Percentiles rank a stretch among this genome's conserved stretches.
Conservation (phyloP, 306 rosid genomes). For the Pachyrhizus erosus region DNA sequence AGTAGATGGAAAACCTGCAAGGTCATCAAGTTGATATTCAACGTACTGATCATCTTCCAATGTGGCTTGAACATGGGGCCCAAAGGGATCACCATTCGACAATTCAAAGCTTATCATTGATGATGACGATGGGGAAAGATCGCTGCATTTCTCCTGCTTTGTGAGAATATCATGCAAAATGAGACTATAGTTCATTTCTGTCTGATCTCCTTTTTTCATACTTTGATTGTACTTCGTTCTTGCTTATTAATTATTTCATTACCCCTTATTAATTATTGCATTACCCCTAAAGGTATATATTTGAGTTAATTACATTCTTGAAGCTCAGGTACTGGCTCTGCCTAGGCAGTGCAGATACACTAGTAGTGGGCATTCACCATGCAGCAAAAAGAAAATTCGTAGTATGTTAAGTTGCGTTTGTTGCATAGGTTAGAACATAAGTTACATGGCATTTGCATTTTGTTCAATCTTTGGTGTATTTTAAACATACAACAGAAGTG, state of each 20-base stretch:
- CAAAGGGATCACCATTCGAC: conserved; percentile 74
- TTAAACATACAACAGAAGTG: background rate
- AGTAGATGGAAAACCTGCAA: conserved; percentile 85
- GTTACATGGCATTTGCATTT: background rate
- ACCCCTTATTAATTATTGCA: background rate
- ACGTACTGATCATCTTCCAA: conserved; percentile 84
- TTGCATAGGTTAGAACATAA: background rate
- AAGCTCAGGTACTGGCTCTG: background rate
- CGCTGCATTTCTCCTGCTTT: conserved; percentile 59
- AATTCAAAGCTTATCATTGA: conserved; percentile 94
- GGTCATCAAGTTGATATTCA: conserved; percentile 87
- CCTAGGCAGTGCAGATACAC: background rate
- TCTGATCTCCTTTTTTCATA: background rate
- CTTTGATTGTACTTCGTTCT: background rate
- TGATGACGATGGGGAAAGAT: conserved; percentile 68
- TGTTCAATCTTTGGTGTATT: background rate
- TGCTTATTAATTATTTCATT: background rate
- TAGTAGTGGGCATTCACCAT: background rate
- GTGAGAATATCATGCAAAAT: conserved; percentile 42
- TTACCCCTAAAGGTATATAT: background rate
- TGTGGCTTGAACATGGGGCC: conserved; percentile 70
- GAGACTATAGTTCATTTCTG: conserved; percentile 22
- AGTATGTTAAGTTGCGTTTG: background rate
- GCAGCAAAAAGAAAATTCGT: background rate
- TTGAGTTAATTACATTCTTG: background rate